These are phyloP conservation scores for Podospora conica DNA, from an alignment of 495 filamentous ascomycete genomes.

Conservation along the genomic window DNA sequence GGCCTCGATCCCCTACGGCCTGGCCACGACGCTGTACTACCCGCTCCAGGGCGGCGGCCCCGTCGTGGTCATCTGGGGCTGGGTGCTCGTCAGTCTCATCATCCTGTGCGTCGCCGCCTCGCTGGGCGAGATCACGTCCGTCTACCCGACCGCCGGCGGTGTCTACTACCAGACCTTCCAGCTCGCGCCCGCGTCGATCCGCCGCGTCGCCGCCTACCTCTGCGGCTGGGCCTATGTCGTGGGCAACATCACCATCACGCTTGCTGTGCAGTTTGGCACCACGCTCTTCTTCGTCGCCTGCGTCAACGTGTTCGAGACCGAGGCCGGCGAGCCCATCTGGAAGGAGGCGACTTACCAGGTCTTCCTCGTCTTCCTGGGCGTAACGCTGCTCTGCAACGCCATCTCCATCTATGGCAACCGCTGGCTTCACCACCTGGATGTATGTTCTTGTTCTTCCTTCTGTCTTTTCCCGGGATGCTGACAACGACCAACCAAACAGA, in stretches of 20 bases:
- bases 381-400: conserved; percentile 48
- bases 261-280: conserved; percentile 63
- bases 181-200: conserved; percentile 38
- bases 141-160: conserved; percentile 50
- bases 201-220: conserved; percentile 52
- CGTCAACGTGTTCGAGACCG: conserved; percentile 47
- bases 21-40: conserved; percentile 65
- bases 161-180: conserved; percentile 55
- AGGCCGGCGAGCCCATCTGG: conserved; percentile 32
- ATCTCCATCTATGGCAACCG: conserved; percentile 54
- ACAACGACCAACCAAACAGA: conserved; percentile 22
- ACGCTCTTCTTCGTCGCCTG: conserved; percentile 48
- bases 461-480: neutral
- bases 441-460: conserved; percentile 21
- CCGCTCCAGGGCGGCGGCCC: conserved; percentile 59
- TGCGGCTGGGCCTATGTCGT: conserved; percentile 63
- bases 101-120: conserved; percentile 48
- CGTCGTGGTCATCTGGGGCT: conserved; percentile 61
- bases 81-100: conserved; percentile 44
- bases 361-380: conserved; percentile 53
- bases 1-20: conserved; percentile 55
- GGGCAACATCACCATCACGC: conserved; percentile 64
- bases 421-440: conserved; percentile 52
- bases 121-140: conserved; percentile 51
- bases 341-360: conserved; percentile 50